Evolutionary conservation across 2,329 filamentous ascomycete genomes (phyloP).

Genomic region (Epichloe coenophiala): DNA sequence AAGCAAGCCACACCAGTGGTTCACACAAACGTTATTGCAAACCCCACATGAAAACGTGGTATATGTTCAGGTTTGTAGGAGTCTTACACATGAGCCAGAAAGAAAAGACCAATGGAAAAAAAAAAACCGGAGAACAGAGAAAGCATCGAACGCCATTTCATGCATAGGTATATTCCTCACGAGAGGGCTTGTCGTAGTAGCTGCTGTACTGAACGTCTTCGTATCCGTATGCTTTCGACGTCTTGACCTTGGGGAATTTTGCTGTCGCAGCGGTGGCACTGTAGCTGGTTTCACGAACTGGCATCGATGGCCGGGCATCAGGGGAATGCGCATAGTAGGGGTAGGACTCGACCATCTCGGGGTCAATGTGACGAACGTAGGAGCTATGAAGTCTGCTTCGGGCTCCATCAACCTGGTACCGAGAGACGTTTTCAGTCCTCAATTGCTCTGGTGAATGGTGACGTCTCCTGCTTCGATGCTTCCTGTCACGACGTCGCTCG

Average conservation of each 20-base stretch:
- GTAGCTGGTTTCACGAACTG: constrained; percentile 19
- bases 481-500: constrained; percentile 17
- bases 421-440: constrained; percentile 12
- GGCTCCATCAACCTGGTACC: constrained; percentile 17
- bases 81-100: neutral
- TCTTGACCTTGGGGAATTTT: constrained; percentile 21
- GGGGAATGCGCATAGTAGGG: constrained; percentile 14
- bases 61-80: no score
- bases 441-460: constrained; percentile 20
- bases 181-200: constrained; percentile 13
- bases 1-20: neutral
- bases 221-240: constrained; percentile 16
- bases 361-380: constrained; percentile 16
- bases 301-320: constrained; percentile 18
- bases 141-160: constrained; percentile 8
- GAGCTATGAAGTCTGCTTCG: constrained; percentile 16
- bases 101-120: neutral
- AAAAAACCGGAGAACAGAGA: neutral
- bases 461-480: constrained; percentile 23
- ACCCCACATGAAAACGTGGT: neutral
- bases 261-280: constrained; percentile 10
- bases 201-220: constrained; percentile 22
- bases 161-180: constrained; percentile 13
- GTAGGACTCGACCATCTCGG: constrained; percentile 8
- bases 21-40: neutral